Evolutionary conservation across 2,329 filamentous ascomycete species (phyloP), one percentile per base, ranked within the genome.

Genomic region (Tolypocladium tropicale): DNA sequence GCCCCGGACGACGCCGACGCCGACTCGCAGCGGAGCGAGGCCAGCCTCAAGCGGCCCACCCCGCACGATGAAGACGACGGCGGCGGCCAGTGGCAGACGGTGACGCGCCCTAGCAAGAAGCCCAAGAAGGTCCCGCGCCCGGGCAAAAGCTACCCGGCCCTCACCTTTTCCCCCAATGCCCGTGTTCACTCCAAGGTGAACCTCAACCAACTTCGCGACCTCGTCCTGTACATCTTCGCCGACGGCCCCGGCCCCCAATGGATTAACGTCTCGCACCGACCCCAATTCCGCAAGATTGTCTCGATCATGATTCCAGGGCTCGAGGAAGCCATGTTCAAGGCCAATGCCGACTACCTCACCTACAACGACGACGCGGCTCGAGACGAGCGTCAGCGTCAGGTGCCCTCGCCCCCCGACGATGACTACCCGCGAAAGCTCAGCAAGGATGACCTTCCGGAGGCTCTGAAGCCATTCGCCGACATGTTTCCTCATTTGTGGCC

Each of bases 401-500:
- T 70, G 16, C 59, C 65, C n/a, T 74, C 74, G 2, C 76, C 76
- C 2, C 80, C 80, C 1, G 82, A 86, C 62, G 78, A 83, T 63
- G 85, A 81, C 67, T 81, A 82, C 63, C 84, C 82, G 1, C 77
- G 76, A 21, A 64, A 72, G 21, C 72, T 88, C 30, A 72, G 75
- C 39, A 73, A 73, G 56, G 78, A 81, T 2, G 70, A 72, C 28
- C 68, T 86, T 25, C 76, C 83, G 1, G 68, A 75, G 23, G 74
- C 78, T 12, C 64, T 90, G 39, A 76, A 83, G 66, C 83, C 85
- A 1, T 82, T 96, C 57, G 84, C 88, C 43, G 83, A 89, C 57
- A 89, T 96, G 68, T 97, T 99, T 62, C 78, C 85, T 10, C 87
- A 94, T 64, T 75, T 96, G 41, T 96, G 94, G 91, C 93, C 92